Evolutionary conservation across 257 asterid species (phyloP).

Genomic region (Cordia subcordata): DNA sequence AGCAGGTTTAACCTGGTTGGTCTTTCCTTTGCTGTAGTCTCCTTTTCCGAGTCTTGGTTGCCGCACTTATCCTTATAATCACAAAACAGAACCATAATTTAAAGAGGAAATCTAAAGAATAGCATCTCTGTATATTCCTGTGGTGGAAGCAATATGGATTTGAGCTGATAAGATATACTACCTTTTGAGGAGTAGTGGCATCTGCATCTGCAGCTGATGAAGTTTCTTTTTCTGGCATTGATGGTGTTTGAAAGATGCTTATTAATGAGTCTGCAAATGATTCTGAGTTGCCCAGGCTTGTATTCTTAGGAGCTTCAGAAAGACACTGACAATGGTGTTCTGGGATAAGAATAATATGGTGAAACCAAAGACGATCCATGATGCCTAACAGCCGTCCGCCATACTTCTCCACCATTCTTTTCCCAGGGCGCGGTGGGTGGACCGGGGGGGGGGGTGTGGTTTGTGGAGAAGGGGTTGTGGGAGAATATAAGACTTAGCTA

Average conservation of each 20-base stretch:
- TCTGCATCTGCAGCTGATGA: constrained; percentile 8
- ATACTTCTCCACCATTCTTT: constrained; percentile 35
- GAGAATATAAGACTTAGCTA: background rate
- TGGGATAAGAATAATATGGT: constrained; percentile 30
- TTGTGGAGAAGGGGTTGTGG: constrained; percentile 8
- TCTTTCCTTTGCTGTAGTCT: constrained; percentile 14
- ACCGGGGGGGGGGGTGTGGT: background rate
- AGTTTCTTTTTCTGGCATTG: constrained; percentile 14
- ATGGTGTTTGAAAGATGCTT: constrained; percentile 9
- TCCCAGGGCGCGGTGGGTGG: background rate
- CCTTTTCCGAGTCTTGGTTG: constrained; percentile 16
- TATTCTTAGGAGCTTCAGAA: background rate
- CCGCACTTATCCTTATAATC: constrained; percentile 27
- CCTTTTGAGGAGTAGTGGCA: constrained; percentile 14
- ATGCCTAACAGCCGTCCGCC: constrained; percentile 23
- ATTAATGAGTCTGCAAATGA: constrained; percentile 10
- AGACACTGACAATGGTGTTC: constrained; percentile 8
- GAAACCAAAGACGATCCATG: constrained; percentile 65
- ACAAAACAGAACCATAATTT: constrained; percentile 9
- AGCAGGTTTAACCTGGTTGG: constrained; percentile 13
- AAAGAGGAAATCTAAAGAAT: background rate
- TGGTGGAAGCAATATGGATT: no score
- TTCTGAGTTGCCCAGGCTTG: constrained; percentile 1
- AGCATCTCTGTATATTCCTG: background rate
- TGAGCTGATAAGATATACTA: constrained; percentile 1